These are phyloP conservation scores for Saccharata proteae DNA, from an alignment of 2,329 filamentous ascomycete species.

Conservation along the genomic window DNA sequence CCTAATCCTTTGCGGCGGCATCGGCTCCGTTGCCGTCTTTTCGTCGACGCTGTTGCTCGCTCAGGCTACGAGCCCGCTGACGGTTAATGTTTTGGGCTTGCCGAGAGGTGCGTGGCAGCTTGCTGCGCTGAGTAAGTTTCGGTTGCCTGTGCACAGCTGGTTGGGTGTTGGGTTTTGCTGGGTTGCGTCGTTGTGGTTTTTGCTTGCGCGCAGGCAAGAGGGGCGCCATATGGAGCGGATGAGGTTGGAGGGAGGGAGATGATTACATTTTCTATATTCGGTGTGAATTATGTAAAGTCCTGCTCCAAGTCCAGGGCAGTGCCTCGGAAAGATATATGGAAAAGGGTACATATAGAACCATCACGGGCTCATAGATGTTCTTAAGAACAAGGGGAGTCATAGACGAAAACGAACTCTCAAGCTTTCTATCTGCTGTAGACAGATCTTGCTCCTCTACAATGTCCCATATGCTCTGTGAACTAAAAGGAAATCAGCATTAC, in stretches of 20 bases:
- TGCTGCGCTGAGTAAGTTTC: conserved; percentile 34
- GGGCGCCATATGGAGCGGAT: conserved; percentile 21
- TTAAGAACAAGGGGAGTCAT: too few species aligned
- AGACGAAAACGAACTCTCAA: too few species aligned
- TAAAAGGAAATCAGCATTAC: too few species aligned
- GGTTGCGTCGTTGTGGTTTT: conserved; percentile 38
- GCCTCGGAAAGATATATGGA: too few species aligned
- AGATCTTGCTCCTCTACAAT: too few species aligned
- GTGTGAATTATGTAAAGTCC: too few species aligned
- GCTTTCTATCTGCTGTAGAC: too few species aligned
- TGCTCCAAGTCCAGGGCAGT: too few species aligned
- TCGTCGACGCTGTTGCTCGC: conserved; percentile 36
- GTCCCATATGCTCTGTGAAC: too few species aligned
- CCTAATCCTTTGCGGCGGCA: conserved; percentile 36
- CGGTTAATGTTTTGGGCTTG: conserved; percentile 37
- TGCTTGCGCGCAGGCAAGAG: conserved; percentile 30
- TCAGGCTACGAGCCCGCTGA: conserved; percentile 38
- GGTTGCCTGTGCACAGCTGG: conserved; percentile 40
- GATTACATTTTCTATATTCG: background rate
- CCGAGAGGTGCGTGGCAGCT: conserved; percentile 38
- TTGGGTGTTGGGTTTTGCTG: conserved; percentile 39
- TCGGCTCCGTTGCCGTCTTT: conserved; percentile 38
- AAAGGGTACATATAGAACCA: too few species aligned
- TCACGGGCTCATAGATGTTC: too few species aligned
- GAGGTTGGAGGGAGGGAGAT: conserved; percentile 20